Percentiles rank a stretch among this genome's conserved stretches.
Conservation (phyloP, 2,329 filamentous ascomycete genomes). For the Stachybotrys elegans region DNA sequence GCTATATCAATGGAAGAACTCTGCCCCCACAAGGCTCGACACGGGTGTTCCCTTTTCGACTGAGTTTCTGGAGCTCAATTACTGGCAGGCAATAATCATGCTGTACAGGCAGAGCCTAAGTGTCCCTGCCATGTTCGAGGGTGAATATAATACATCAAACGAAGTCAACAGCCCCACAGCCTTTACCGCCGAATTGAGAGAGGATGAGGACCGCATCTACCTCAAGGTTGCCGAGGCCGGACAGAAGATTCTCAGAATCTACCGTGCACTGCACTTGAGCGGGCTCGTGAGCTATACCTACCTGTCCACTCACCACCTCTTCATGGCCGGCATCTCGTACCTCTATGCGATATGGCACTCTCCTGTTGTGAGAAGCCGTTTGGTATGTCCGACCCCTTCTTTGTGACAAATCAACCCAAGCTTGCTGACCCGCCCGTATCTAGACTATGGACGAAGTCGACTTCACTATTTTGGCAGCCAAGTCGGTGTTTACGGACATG, state of each 20-base stretch:
- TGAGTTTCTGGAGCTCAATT: conserved; percentile 90
- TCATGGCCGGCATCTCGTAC: conserved; percentile 96
- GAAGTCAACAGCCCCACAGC: conserved; percentile 60
- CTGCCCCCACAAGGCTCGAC: conserved; percentile 69
- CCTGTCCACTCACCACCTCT: conserved; percentile 89
- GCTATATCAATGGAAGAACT: conserved; percentile 80
- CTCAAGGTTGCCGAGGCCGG: conserved; percentile 93
- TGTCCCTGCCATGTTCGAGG: conserved; percentile 78
- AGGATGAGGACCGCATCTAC: conserved; percentile 88
- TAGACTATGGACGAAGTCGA: conserved; percentile 93
- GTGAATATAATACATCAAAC: conserved; percentile 64
- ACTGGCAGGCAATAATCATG: conserved; percentile 97
- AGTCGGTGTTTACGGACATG: conserved; percentile 84
- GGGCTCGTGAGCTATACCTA: conserved; percentile 95
- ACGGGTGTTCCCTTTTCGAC: conserved; percentile 86
- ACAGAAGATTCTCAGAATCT: conserved; percentile 85
- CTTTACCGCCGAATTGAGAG: conserved; percentile 59
- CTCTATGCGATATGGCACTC: conserved; percentile 98
- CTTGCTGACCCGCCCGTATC: background rate
- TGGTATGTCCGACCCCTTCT: conserved; percentile 54
- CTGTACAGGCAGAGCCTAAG: conserved; percentile 87
- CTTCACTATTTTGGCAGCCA: conserved; percentile 89
- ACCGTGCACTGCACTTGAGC: conserved; percentile 81
- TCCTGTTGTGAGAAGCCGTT: conserved; percentile 73
- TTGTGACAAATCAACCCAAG: background rate